Conservation (phyloP, 1,139 yeast species). For the Cylindricascospora bacillispora region DNA sequence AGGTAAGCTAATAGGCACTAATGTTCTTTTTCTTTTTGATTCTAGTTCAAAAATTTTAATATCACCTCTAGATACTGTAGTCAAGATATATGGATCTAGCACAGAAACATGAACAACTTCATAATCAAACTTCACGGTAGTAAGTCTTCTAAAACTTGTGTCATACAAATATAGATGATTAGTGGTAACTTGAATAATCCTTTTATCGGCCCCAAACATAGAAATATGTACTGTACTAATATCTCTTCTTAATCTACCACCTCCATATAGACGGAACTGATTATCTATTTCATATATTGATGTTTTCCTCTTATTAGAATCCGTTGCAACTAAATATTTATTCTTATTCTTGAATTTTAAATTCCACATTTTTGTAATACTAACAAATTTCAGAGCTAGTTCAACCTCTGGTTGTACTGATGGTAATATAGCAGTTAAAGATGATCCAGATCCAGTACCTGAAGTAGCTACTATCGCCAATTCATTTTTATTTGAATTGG, state of each 20-base stretch:
- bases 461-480: constrained; percentile 57
- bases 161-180: constrained; percentile 54
- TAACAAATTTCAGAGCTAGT: constrained; percentile 61
- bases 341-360: constrained; percentile 33
- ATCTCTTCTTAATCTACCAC: constrained; percentile 51
- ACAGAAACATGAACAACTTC: constrained; percentile 46
- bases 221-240: constrained; percentile 59
- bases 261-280: constrained; percentile 49
- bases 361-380: constrained; percentile 69
- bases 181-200: constrained; percentile 64
- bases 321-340: constrained; percentile 60
- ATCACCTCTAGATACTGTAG: constrained; percentile 49
- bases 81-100: constrained; percentile 43
- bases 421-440: constrained; percentile 49
- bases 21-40: constrained; percentile 26
- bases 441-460: constrained; percentile 47
- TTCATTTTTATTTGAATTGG: constrained; percentile 56
- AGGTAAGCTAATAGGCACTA: constrained; percentile 31
- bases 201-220: constrained; percentile 44
- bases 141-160: constrained; percentile 39
- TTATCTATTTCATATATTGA: constrained; percentile 61
- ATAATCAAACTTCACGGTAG: constrained; percentile 31
- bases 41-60: constrained; percentile 34
- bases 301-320: constrained; percentile 47
- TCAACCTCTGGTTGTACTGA: constrained; percentile 53